Base-by-base conservation (phyloP, 441 rosid species). In the Flueggea neowawraea region DNA sequence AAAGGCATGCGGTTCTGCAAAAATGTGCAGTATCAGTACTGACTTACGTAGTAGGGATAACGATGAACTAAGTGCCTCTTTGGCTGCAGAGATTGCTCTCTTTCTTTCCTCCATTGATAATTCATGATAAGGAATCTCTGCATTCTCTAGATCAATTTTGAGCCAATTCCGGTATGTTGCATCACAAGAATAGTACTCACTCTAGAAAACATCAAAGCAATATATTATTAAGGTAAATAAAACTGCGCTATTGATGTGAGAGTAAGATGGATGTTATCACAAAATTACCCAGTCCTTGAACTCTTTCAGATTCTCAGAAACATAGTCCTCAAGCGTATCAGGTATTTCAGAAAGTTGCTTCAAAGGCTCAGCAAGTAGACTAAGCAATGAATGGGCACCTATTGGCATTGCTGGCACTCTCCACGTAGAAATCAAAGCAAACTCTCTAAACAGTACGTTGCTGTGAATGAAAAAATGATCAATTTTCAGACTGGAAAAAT, bases 121-220 rank as follows among this genome's bases (percentile, higher is more conserved):
- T 67, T 89, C 95, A 68, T 17, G 50, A 32, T 83, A 73, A 67
- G 84, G 81, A 63, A 82, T 79, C 67, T 91, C 95, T 41, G 89
- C 89, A 78, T 83, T 88, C 69, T 82, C 96, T 62, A 89, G 60
- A 61, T 91, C 85, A 68, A 85, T 73, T 78, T 90, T 85, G 73
- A 95, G 97, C 98, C 98, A 91, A 66, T 84, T 88, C 69, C 98
- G 98, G 73, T 90, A 91, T 17, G 86, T 86, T 76, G 99, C 98
- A 53, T 95, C 99, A 80, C 97, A 91, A 61, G 97, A 90, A 76
- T 88, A 95, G 76, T 91, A 91, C 72, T 89, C 91, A 57, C 82
- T 90, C 99, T 95, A 72, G 67, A 67, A 51, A 64, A 76, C 28
- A 57, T 58, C 36, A 32, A 66, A 41, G 58, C 58, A n/a, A 51